These are phyloP conservation scores for Arthrobotrys conoides DNA, from an alignment of 2,329 filamentous ascomycete species.

Conservation along the genomic window DNA sequence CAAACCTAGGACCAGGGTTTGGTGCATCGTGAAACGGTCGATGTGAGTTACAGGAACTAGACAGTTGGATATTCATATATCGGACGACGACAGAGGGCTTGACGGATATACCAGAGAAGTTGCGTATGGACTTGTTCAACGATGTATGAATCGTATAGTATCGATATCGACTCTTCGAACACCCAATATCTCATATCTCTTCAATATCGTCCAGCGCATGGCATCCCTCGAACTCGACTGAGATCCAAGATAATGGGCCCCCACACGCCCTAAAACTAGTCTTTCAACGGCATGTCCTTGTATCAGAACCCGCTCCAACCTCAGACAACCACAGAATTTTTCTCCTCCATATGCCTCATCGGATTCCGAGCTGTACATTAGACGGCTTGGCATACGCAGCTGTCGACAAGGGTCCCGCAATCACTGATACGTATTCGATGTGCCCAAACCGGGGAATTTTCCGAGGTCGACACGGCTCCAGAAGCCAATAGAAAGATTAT, in stretches of 20 bases:
- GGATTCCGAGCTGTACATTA: conserved; percentile 24
- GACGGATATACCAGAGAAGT: not conserved
- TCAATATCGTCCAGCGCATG: not conserved
- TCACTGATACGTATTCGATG: conserved; percentile 12
- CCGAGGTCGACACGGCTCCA: conserved; percentile 12
- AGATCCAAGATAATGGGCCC: conserved; percentile 9
- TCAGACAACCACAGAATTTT: conserved; percentile 24
- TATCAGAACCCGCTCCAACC: conserved; percentile 20
- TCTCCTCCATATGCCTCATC: conserved; percentile 38
- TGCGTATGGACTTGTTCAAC: not conserved
- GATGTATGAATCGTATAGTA: not conserved
- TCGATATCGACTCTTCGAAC: not conserved
- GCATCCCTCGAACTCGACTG: not conserved
- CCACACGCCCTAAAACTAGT: conserved; percentile 8
- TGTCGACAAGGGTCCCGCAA: conserved; percentile 27
- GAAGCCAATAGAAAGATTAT: not conserved
- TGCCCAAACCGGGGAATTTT: conserved; percentile 12
- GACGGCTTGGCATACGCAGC: conserved; percentile 45
- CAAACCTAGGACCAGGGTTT: conserved; percentile 13
- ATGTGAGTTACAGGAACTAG: conserved; percentile 9
- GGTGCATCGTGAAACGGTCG: conserved; percentile 25
- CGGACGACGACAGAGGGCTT: not conserved
- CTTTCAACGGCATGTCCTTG: conserved; percentile 23
- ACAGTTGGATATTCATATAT: not conserved
- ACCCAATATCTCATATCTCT: not conserved